These are phyloP conservation scores for Arachis monticola DNA, from an alignment of 331 rosid genomes.

Conservation along the genomic window DNA sequence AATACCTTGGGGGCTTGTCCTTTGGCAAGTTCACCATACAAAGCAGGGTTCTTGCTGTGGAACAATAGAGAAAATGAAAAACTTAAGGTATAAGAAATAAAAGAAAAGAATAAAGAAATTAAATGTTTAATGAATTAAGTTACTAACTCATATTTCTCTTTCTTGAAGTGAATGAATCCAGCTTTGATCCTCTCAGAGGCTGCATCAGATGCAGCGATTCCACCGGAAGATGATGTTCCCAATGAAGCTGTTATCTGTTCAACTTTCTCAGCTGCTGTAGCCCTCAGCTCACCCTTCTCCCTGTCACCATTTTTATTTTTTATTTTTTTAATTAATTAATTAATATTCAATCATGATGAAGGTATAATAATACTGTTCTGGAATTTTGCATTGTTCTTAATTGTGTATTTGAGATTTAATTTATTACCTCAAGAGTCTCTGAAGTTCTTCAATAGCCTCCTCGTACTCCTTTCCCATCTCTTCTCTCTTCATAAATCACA, in stretches of 20 bases:
- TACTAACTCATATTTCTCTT: conserved; percentile 92
- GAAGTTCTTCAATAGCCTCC: conserved; percentile 77
- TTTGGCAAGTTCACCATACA: conserved; percentile 86
- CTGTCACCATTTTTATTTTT: conserved; percentile 33
- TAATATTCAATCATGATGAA: background rate
- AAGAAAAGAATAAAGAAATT: background rate
- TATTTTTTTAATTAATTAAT: background rate
- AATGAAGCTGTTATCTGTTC: conserved; percentile 79
- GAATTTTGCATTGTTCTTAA: too few species aligned
- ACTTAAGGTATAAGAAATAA: conserved; percentile 24
- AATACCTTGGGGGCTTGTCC: conserved; percentile 92
- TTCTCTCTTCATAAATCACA: conserved; percentile 51
- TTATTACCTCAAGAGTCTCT: conserved; percentile 68
- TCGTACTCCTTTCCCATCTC: conserved; percentile 84
- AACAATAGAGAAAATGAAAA: conserved; percentile 11
- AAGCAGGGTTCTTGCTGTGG: conserved; percentile 76
- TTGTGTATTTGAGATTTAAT: conserved; percentile 8
- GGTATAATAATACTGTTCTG: too few species aligned
- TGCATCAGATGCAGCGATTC: conserved; percentile 52
- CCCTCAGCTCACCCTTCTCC: conserved; percentile 72
- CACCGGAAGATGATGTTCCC: conserved; percentile 46
- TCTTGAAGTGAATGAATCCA: conserved; percentile 86
- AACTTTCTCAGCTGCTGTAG: conserved; percentile 76
- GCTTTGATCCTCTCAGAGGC: conserved; percentile 80
- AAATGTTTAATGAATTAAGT: background rate